Evolutionary conservation across 1,139 yeast genomes (phyloP).

Genomic region (Diutina scorzettiae): DNA sequence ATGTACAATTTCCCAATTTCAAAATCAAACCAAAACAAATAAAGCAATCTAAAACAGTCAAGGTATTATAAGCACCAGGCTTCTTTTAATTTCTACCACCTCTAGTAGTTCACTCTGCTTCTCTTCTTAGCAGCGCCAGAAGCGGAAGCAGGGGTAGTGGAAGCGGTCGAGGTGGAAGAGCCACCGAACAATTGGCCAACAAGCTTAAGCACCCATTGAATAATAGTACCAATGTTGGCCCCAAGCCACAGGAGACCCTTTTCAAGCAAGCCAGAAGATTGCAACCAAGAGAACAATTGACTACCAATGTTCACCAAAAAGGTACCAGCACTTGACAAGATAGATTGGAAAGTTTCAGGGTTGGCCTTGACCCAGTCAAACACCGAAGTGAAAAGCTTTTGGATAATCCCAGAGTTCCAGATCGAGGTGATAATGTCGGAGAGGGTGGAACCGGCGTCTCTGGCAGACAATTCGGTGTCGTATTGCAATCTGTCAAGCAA

Average conservation of each 20-base stretch:
- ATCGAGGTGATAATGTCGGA: slow-evolving; percentile 14
- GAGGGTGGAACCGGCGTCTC: slow-evolving; percentile 13
- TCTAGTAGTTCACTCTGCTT: slow-evolving; percentile 6
- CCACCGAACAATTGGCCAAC: slow-evolving; percentile 12
- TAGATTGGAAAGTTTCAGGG: slow-evolving; percentile 24
- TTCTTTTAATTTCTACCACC: too few species aligned
- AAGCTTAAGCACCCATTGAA: slow-evolving; percentile 18
- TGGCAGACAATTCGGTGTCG: neutral
- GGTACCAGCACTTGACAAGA: slow-evolving; percentile 24
- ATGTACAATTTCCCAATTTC: neutral
- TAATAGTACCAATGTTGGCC: slow-evolving; percentile 18
- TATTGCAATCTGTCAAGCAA: neutral
- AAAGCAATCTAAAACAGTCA: neutral
- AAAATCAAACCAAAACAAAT: neutral
- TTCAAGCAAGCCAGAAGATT: slow-evolving; percentile 25
- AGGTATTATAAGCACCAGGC: neutral
- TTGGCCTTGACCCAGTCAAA: slow-evolving; percentile 14
- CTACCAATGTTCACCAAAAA: slow-evolving; percentile 23
- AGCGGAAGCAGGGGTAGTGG: slow-evolving; percentile 13
- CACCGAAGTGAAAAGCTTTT: slow-evolving; percentile 12
- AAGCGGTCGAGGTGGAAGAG: slow-evolving; percentile 9
- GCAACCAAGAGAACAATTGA: slow-evolving; percentile 29
- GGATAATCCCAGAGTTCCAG: slow-evolving; percentile 17
- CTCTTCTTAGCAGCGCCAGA: slow-evolving; percentile 6
- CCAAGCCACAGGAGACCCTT: slow-evolving; percentile 20